These are phyloP conservation scores for Monosporozyma yasuniensis DNA, from an alignment of 805 yeast species.

Conservation along the genomic window DNA sequence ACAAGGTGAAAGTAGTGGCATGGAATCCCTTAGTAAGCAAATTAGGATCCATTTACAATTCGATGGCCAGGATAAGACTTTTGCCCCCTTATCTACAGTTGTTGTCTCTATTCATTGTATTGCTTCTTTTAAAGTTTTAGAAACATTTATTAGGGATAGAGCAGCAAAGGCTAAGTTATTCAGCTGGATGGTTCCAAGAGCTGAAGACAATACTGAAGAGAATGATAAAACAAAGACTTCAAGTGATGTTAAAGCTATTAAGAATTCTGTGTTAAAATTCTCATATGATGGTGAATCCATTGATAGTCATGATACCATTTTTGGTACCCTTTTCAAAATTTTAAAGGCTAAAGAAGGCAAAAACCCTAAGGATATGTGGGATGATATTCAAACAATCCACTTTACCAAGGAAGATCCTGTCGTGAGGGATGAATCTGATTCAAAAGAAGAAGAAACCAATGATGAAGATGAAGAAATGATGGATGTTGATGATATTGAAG, in stretches of 20 bases:
- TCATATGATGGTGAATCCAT: slow-evolving; percentile 46
- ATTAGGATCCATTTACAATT: slow-evolving; percentile 47
- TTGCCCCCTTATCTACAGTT: slow-evolving; percentile 21
- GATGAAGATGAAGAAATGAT: slow-evolving; percentile 11
- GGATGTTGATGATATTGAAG: slow-evolving; percentile 25
- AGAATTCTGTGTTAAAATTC: slow-evolving; percentile 44
- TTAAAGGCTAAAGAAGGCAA: slow-evolving; percentile 29
- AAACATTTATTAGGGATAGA: slow-evolving; percentile 36
- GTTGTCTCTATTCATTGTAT: slow-evolving; percentile 42
- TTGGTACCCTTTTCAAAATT: slow-evolving; percentile 59
- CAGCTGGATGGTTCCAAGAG: slow-evolving; percentile 5
- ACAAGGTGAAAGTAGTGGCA: slow-evolving; percentile 34
- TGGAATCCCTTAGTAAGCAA: slow-evolving; percentile 63
- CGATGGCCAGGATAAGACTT: slow-evolving; percentile 29
- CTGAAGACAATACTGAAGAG: slow-evolving; percentile 6
- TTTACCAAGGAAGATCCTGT: slow-evolving; percentile 30
- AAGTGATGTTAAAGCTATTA: slow-evolving; percentile 1
- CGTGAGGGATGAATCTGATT: slow-evolving; percentile 19
- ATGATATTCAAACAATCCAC: slow-evolving; percentile 41
- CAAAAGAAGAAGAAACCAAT: slow-evolving; percentile 4
- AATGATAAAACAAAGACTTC: background rate
- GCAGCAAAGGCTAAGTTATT: slow-evolving; percentile 23
- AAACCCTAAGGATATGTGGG: slow-evolving; percentile 51
- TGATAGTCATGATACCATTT: slow-evolving; percentile 61
- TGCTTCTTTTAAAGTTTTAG: slow-evolving; percentile 40